These are phyloP conservation scores for Lipomyces sp. DNA, from an alignment of 805 yeast species.

Conservation along the genomic window DNA sequence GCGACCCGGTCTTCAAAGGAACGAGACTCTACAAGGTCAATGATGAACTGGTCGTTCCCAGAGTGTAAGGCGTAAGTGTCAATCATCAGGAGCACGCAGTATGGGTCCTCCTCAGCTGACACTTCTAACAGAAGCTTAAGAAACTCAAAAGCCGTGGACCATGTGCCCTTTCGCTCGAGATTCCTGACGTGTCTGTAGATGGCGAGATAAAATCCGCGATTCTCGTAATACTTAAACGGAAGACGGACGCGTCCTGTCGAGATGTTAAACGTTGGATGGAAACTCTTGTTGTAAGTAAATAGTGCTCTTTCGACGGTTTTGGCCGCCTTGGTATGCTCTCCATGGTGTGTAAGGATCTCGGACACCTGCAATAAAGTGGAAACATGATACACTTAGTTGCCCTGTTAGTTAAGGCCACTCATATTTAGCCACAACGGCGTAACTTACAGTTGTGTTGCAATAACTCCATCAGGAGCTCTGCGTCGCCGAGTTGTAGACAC, in stretches of 20 bases:
- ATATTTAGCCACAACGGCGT: not conserved
- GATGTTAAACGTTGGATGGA: slow-evolving; percentile 63
- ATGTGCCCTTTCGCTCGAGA: slow-evolving; percentile 77
- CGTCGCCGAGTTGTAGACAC: slow-evolving; percentile 72
- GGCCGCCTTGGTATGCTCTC: slow-evolving; percentile 69
- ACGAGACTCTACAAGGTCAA: slow-evolving; percentile 62
- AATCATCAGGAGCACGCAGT: slow-evolving; percentile 80
- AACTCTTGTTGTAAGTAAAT: slow-evolving; percentile 77
- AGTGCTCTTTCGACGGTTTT: slow-evolving; percentile 77
- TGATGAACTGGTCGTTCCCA: slow-evolving; percentile 65
- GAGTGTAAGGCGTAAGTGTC: slow-evolving; percentile 76
- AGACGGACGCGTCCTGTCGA: slow-evolving; percentile 63
- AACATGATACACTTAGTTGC: slow-evolving; percentile 65
- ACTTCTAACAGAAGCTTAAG: slow-evolving; percentile 71
- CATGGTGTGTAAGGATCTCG: slow-evolving; percentile 72
- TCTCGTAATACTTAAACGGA: slow-evolving; percentile 75
- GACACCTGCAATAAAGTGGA: slow-evolving; percentile 82
- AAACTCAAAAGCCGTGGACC: slow-evolving; percentile 75
- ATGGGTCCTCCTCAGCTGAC: slow-evolving; percentile 74
- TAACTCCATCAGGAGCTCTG: slow-evolving; percentile 66
- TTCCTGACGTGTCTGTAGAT: slow-evolving; percentile 72
- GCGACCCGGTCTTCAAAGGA: slow-evolving; percentile 63
- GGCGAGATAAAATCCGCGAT: slow-evolving; percentile 76
- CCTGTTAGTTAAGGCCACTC: not conserved
- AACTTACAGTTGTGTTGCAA: slow-evolving; percentile 50